A percentile compares a stretch with the other conserved stretches of the same genome.
Evolutionary conservation across 805 yeast genomes (phyloP).

Genomic region (Grigorovia yakushimaensis): DNA sequence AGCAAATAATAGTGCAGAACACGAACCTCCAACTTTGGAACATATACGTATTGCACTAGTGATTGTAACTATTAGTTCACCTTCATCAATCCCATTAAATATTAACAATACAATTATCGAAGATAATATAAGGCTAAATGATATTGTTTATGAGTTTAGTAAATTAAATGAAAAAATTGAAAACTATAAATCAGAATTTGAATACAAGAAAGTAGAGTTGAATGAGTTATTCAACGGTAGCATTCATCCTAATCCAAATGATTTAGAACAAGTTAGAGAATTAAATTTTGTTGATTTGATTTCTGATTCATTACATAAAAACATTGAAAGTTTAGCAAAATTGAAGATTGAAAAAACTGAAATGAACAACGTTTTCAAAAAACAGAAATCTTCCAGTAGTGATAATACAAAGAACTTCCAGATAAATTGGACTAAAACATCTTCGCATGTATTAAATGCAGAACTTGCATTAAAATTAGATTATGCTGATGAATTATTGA

Average conservation of each 20-base stretch:
- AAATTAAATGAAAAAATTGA: constrained; percentile 6
- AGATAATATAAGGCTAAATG: constrained; percentile 12
- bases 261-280: constrained; percentile 7
- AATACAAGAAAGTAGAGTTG: constrained; percentile 11
- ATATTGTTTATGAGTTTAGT: constrained; percentile 5
- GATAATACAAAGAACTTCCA: background rate
- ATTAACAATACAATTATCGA: constrained; percentile 10
- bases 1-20: constrained; percentile 16
- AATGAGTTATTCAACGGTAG: constrained; percentile 17
- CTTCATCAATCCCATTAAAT: constrained; percentile 31
- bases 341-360: constrained; percentile 12
- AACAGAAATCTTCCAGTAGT: constrained; percentile 10
- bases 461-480: constrained; percentile 19
- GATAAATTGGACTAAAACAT: constrained; percentile 19
- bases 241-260: constrained; percentile 7
- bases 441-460: constrained; percentile 26
- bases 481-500: constrained; percentile 24
- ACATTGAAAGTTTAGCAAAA: constrained; percentile 25
- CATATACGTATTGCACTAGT: constrained; percentile 21
- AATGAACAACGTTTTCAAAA: constrained; percentile 19
- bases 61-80: constrained; percentile 28
- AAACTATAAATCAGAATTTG: constrained; percentile 6
- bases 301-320: constrained; percentile 17
- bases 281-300: constrained; percentile 23
- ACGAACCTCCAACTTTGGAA: constrained; percentile 22